Base-by-base conservation (phyloP, 805 yeast species). In the Hanseniaspora lachancei region DNA sequence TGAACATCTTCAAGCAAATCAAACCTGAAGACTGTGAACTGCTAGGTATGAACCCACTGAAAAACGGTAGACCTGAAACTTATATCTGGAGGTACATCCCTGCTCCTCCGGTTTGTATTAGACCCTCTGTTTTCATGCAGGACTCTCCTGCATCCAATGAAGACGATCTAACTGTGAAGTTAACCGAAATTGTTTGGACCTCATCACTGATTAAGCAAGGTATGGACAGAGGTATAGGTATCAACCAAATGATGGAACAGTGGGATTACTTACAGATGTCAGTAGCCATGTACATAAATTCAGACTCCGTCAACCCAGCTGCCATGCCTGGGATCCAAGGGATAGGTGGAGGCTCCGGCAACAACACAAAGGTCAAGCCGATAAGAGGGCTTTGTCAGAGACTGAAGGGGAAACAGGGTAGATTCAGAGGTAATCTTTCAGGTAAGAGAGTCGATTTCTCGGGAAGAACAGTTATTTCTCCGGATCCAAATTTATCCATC, bases 361-460 rank as follows among this genome's bases (percentile, higher is more conserved):
- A 18, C 16, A 44, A 35, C 8, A 5, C 54, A 21, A 76, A 82
- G 36, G 78, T 80, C 0, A 85, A 85, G 62, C 76, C 87, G 32
- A 93, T 93, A 58, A 76, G 97, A 65, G 99, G 97, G 5, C 81
- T 93, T 60, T 93, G 98, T 69, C 99, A 93, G 73, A 80, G 99
- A 66, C 76, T 93, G 60, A 93, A 93, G 72, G 99, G 99, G 69
- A 93, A 93, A 63, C 97, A 93, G 72, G 99, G 99, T 65, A 84
- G 99, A 67, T 95, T 93, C 73, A 80, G 99, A 75, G 99, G 99
- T 62, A 93, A 93, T 66, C 73, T 93, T 62, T 89, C 97, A 0
- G 99, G 99, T 70, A 93, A 93, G 70, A 86, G 99, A 74, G 99
- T 93, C 27, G 99, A 93, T 70, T 93, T 93, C 67, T 89, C 97